Conservation (phyloP, 331 rosid genomes). For the Phaseolus coccineus region DNA sequence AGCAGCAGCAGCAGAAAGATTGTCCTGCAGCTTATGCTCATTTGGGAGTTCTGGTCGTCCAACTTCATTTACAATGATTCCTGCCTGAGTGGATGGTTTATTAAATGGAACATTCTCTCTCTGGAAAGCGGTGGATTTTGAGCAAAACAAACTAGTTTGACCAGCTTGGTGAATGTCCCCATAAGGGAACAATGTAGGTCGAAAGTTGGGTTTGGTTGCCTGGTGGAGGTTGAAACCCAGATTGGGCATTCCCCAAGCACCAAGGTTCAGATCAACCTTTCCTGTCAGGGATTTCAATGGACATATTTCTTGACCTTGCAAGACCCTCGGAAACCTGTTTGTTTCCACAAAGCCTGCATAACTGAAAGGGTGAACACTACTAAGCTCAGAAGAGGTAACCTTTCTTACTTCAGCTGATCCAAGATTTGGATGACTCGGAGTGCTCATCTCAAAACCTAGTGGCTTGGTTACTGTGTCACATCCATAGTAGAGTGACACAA, state of each 20-base stretch:
- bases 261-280: slow-evolving; percentile 64
- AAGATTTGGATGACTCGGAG: slow-evolving; percentile 69
- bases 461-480: slow-evolving; percentile 70
- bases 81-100: slow-evolving; percentile 53
- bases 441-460: slow-evolving; percentile 73
- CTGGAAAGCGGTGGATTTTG: slow-evolving; percentile 55
- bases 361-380: slow-evolving; percentile 68
- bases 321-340: slow-evolving; percentile 86
- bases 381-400: slow-evolving; percentile 61
- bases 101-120: slow-evolving; percentile 56
- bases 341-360: slow-evolving; percentile 86
- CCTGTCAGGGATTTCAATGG: slow-evolving; percentile 74
- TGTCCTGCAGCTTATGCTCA: slow-evolving; percentile 61
- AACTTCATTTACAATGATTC: slow-evolving; percentile 56
- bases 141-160: slow-evolving; percentile 55
- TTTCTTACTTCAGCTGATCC: slow-evolving; percentile 59
- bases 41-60: slow-evolving; percentile 55
- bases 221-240: slow-evolving; percentile 63
- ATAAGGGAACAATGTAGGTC: slow-evolving; percentile 65
- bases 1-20: slow-evolving; percentile 55
- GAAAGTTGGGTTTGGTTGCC: slow-evolving; percentile 63
- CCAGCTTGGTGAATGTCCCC: slow-evolving; percentile 63
- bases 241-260: slow-evolving; percentile 77
- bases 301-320: slow-evolving; percentile 99
- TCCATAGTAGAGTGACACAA: slow-evolving; percentile 79